phyloP scores from a whole-genome alignment of 305 asterid species.

The Fraxinus latifolia region DNA sequence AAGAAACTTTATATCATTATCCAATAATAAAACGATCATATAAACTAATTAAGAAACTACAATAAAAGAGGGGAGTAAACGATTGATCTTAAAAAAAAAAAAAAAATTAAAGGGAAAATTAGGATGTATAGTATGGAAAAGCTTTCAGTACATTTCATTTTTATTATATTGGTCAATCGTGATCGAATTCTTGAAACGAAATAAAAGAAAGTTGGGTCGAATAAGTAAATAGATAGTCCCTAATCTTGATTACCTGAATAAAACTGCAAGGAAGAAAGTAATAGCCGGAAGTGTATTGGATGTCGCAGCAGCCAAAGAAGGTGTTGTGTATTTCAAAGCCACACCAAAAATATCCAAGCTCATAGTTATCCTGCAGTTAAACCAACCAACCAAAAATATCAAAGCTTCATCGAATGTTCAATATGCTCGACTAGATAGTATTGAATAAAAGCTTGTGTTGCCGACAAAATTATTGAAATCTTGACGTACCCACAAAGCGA shows the following conservation, averaged over 20 bases:
- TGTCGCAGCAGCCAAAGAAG: slow-evolving; percentile 82
- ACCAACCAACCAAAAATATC: background rate
- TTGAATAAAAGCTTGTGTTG: background rate
- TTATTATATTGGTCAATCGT: background rate
- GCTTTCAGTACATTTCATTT: background rate
- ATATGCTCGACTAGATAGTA: background rate
- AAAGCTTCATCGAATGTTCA: background rate
- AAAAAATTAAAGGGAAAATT: too few species aligned
- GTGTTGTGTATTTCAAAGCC: slow-evolving; percentile 70
- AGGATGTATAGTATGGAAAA: too few species aligned
- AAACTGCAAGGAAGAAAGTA: slow-evolving; percentile 80
- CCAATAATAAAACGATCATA: too few species aligned
- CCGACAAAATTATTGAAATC: background rate
- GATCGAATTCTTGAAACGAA: background rate
- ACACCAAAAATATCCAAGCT: slow-evolving; percentile 69
- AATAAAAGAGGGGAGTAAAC: too few species aligned
- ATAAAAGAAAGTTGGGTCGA: background rate
- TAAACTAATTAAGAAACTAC: background rate
- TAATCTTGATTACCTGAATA: slow-evolving; percentile 48
- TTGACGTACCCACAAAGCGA: slow-evolving; percentile 59
- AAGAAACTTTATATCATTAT: too few species aligned
- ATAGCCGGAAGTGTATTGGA: slow-evolving; percentile 76
- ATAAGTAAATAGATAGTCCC: background rate
- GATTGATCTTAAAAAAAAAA: too few species aligned
- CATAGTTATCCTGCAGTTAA: slow-evolving; percentile 62